These are phyloP conservation scores for Pleodorina starrii DNA, from an alignment of 139 green algal species.

Conservation along the genomic window DNA sequence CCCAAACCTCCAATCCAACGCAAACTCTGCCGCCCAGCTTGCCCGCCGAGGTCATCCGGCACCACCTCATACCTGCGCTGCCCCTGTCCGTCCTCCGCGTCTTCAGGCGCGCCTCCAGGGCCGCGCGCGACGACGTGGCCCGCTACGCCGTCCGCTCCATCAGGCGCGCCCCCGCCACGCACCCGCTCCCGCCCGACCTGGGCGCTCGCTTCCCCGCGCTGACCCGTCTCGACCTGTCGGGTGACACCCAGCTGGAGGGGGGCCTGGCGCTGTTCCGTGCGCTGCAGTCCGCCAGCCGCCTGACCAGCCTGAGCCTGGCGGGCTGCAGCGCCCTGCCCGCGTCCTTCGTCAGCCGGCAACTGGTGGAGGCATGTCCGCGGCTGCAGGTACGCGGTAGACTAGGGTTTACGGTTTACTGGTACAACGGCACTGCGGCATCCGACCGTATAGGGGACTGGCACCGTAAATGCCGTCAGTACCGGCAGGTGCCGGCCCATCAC, in stretches of 20 bases:
- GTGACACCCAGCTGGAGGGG: not conserved
- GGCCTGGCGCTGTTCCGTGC: not conserved
- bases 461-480: too few species aligned
- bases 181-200: not conserved
- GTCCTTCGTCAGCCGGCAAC: conserved; percentile 3
- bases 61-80: not conserved
- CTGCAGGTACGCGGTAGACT: conserved; percentile 40
- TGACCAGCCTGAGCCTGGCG: not conserved
- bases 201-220: not conserved
- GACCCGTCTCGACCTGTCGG: not conserved
- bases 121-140: not conserved
- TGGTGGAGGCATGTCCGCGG: not conserved
- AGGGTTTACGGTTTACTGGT: too few species aligned
- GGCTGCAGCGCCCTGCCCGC: not conserved
- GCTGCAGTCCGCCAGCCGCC: not conserved
- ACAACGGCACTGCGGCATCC: too few species aligned
- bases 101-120: not conserved
- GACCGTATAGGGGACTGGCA: too few species aligned
- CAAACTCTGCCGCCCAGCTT: not conserved
- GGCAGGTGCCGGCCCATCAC: too few species aligned
- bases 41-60: not conserved
- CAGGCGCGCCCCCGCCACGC: not conserved
- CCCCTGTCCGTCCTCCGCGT: not conserved
- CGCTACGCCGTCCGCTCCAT: not conserved
- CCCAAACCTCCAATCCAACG: too few species aligned